Evolutionary conservation across 768 basidiomycete species (phyloP), one percentile per base, ranked within the genome.

Genomic region (Coprinellus micaceus): DNA sequence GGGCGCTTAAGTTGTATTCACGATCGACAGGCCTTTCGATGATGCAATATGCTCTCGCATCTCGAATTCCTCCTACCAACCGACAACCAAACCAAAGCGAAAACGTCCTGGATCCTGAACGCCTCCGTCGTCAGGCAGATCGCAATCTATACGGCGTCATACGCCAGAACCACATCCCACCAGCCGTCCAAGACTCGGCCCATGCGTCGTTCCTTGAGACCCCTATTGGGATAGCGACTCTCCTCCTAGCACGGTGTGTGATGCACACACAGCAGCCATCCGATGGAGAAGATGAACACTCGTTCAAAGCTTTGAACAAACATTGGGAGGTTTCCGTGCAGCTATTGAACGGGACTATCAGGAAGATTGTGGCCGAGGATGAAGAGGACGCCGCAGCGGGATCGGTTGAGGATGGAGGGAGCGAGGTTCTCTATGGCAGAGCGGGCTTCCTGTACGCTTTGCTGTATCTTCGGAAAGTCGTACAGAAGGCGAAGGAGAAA

Each of bases 391-490:
- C 58, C 10, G n/a, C n/a, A n/a, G n/a, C n/a, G n/a, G n/a, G n/a
- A n/a, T 25, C 44, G n/a, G 55, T 58, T 11, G 68, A 71, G 29
- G 79, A 80, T 33, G 80, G 77, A 55, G 78, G 76, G 15, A 82
- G 80, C 59, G 83, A 85, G 60, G 75, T 83, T 4, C 70, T 85
- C 9, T 84, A 84, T 62, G 82, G 82, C 2, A 81, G 82, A 46
- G 81, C 81, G 17, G 82, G 83, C 1, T 67, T 84, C 36, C 70
- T 85, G 0, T 83, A 83, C 58, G 74, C 79, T 4, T 66, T 84
- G 17, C 69, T 82, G 2, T 72, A 70, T 29, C 69, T 85, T n/a
- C 74, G 79, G 29, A 61, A 60, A 15, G 63, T 60, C 11, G 30
- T 67, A 15, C 50, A 44, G 10, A 46, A 44, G 21, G 45, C 33